These are phyloP conservation scores for Plasmodium falciparum DNA, from an alignment of 169 alveolate species.

Conservation along the genomic window DNA sequence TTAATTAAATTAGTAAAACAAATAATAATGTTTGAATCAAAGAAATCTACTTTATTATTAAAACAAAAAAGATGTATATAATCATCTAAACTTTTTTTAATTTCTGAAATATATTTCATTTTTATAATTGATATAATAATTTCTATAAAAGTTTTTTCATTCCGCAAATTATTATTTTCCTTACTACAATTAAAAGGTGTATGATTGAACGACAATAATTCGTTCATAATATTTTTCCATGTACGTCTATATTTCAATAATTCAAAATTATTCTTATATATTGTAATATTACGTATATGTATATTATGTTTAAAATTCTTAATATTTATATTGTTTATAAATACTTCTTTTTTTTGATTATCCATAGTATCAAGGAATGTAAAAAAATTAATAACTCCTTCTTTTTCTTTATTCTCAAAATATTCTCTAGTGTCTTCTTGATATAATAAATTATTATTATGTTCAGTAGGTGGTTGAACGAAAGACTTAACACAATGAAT, in stretches of 20 bases:
- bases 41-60: conserved; percentile 50
- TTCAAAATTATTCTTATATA: conserved; percentile 2
- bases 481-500: background rate
- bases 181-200: background rate
- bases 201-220: background rate
- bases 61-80: conserved; percentile 23
- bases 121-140: conserved; percentile 22
- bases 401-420: background rate
- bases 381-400: conserved; percentile 37
- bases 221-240: conserved; percentile 34
- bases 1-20: conserved; percentile 63
- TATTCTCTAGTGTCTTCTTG: too few species aligned
- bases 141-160: background rate
- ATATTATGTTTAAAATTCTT: background rate
- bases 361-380: conserved; percentile 16
- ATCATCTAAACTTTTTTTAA: conserved; percentile 55
- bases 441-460: background rate
- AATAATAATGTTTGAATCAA: conserved; percentile 68
- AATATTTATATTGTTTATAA: conserved; percentile 8
- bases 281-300: conserved; percentile 13
- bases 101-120: conserved; percentile 17
- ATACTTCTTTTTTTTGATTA: conserved; percentile 31
- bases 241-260: conserved; percentile 14
- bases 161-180: background rate
- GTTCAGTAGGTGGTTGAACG: background rate